Evolutionary conservation across 306 rosid species (phyloP).

Genomic region (Cucurbita argyrosperma): DNA sequence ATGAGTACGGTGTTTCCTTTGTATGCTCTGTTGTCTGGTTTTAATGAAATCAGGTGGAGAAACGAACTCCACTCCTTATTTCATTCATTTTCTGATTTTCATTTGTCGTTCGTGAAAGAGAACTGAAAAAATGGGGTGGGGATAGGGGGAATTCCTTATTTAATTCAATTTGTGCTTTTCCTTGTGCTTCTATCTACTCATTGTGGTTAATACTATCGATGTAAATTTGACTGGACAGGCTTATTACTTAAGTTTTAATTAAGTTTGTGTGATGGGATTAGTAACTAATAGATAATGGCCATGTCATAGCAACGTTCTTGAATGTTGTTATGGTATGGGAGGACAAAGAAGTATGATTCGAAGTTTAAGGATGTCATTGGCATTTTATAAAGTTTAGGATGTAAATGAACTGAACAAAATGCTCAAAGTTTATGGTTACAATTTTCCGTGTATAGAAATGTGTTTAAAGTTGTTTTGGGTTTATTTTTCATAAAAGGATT

Average conservation of each 20-base stretch:
- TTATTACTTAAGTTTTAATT: neutral
- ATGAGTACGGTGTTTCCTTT: neutral
- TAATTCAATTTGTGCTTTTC: neutral
- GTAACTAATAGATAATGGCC: neutral
- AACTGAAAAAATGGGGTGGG: neutral
- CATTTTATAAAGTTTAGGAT: neutral
- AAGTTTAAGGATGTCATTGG: neutral
- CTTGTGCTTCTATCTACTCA: neutral
- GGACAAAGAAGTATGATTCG: neutral
- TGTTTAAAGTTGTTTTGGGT: neutral
- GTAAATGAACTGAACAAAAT: neutral
- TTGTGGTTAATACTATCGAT: neutral
- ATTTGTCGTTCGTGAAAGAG: neutral
- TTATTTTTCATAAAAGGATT: neutral
- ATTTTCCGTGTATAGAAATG: neutral
- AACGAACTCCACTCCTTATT: neutral
- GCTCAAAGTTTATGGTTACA: neutral
- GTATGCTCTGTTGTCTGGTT: neutral
- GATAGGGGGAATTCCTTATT: neutral
- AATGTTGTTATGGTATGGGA: neutral
- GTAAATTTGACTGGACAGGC: neutral
- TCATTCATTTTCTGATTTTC: neutral
- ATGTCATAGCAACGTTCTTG: neutral
- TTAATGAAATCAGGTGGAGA: neutral
- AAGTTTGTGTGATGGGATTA: neutral